These are phyloP conservation scores for Paramyrothecium roridum DNA, from an alignment of 2,329 filamentous ascomycete species.

Conservation along the genomic window DNA sequence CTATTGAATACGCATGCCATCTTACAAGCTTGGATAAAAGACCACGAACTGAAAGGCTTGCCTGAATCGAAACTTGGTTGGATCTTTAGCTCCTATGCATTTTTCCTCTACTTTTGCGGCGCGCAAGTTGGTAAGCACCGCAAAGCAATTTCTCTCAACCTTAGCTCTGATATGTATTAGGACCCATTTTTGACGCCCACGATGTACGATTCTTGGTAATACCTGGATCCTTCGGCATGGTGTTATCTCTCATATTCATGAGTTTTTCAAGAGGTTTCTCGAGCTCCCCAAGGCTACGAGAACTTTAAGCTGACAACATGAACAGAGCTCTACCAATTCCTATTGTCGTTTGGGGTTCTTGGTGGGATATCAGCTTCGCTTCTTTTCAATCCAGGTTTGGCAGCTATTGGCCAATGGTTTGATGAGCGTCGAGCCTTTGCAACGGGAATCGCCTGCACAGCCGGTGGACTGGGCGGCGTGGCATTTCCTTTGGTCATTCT, in stretches of 20 bases:
- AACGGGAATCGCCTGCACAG: conserved; percentile 66
- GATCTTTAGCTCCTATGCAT: conserved; percentile 71
- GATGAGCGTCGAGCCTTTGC: conserved; percentile 59
- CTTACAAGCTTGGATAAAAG: conserved; percentile 63
- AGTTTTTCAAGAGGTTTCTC: conserved; percentile 52
- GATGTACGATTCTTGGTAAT: conserved; percentile 59
- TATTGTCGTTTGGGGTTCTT: conserved; percentile 64
- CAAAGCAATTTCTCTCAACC: no score
- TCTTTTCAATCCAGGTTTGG: conserved; percentile 68
- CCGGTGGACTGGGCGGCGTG: conserved; percentile 58
- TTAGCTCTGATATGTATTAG: no score
- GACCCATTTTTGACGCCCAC: conserved; percentile 65
- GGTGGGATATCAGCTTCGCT: conserved; percentile 63
- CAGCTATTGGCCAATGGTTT: conserved; percentile 68
- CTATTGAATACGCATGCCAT: conserved; percentile 65
- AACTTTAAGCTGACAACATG: no score
- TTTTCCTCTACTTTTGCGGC: conserved; percentile 68
- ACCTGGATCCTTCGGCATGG: conserved; percentile 52
- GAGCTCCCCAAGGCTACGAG: no score
- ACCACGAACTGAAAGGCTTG: conserved; percentile 59
- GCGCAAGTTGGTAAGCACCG: conserved; percentile 60
- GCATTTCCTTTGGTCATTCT: conserved; percentile 37
- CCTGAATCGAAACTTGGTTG: conserved; percentile 62
- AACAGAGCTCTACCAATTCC: conserved; percentile 64
- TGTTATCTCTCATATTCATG: conserved; percentile 54